Evolutionary conservation across 2,329 filamentous ascomycete species (phyloP).

Genomic region (Ilyonectria robusta): DNA sequence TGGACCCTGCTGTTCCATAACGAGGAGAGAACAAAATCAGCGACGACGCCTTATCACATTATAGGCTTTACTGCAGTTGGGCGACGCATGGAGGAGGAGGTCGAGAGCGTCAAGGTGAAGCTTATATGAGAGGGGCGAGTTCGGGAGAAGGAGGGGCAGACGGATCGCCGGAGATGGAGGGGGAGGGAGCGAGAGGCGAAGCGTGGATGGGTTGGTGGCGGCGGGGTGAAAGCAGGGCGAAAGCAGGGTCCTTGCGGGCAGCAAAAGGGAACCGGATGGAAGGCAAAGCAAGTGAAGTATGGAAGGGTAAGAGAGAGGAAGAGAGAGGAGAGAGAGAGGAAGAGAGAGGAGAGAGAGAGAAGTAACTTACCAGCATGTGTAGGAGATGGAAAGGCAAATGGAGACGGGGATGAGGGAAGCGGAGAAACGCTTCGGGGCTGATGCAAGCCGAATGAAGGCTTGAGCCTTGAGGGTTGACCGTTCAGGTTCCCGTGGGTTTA

Average conservation of each 20-base stretch:
- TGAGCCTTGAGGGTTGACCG: constrained; percentile 1
- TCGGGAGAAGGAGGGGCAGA: constrained; percentile 44
- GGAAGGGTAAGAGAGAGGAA: constrained; percentile 7
- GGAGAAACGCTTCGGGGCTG: constrained; percentile 35
- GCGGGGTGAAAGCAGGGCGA: constrained; percentile 28
- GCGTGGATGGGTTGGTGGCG: constrained; percentile 35
- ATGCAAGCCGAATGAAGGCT: constrained; percentile 18
- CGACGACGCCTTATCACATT: constrained; percentile 46
- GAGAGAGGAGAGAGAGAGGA: constrained; percentile 20
- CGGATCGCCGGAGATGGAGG: constrained; percentile 46
- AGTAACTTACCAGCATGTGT: constrained; percentile 39
- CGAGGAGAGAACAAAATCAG: constrained; percentile 55
- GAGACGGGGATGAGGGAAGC: constrained; percentile 30
- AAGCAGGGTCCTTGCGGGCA: background rate
- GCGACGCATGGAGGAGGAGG: constrained; percentile 41
- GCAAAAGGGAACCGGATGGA: constrained; percentile 3
- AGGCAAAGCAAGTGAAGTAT: constrained; percentile 27
- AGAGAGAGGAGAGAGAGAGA: constrained; percentile 21
- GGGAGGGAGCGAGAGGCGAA: constrained; percentile 38
- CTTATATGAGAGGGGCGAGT: constrained; percentile 44
- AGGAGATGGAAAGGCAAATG: constrained; percentile 19
- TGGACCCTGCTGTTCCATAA: constrained; percentile 66
- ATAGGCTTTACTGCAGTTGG: constrained; percentile 44
- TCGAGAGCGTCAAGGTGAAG: constrained; percentile 40
- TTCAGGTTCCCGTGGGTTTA: constrained; percentile 22